Evolutionary conservation across 1,284 basidiomycete genomes (phyloP), one percentile per base, ranked within the genome.

Genomic region (Sanghuangporus sanghuang): DNA sequence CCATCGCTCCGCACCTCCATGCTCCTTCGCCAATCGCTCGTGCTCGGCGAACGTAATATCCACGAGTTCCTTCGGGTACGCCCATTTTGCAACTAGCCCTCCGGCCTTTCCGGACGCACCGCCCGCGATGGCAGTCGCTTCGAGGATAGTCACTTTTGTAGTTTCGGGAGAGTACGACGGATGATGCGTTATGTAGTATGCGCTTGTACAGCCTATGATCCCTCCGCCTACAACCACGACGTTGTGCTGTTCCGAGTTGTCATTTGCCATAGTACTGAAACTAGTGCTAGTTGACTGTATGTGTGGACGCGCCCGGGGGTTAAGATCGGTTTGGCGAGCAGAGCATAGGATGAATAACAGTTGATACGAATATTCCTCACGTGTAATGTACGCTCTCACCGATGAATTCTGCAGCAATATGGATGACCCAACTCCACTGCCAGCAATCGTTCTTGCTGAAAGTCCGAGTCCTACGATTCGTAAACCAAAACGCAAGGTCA

Each of bases 51-150:
- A 97, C 6, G 92, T 94, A 53, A 96, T 79, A 49, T 83, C 77
- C 5, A 90, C 89, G 18, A 96, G 78, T 71, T 94, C 89, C 62
- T 85, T 81, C 0, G 88, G 88, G 69, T 88, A 89, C 1, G 88
- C 88, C 88, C 88, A 90, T 68, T 83, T 83, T 0, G 95, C 94
- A 23, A 98, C 81, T n/a, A 98, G 86, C 0, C 95, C 95, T 2
- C 94, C 95, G 0, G 93, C 91, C 73, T 96, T 96, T 5, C 95
- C 95, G 0, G 88, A 92, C 0, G 95, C 93, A 0, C 89, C 88
- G 67, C 89, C 86, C 0, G 87, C 87, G 18, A 80, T 77, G n/a
- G 70, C 73, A 0, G 89, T 92, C 2, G 92, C 89, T 75, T 98
- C 95, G 57, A 97, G 73, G 6, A 98, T 73, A 6, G 82, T 89